These are phyloP conservation scores for Botrytis tulipae DNA, from an alignment of 2,329 filamentous ascomycete species.

Conservation along the genomic window DNA sequence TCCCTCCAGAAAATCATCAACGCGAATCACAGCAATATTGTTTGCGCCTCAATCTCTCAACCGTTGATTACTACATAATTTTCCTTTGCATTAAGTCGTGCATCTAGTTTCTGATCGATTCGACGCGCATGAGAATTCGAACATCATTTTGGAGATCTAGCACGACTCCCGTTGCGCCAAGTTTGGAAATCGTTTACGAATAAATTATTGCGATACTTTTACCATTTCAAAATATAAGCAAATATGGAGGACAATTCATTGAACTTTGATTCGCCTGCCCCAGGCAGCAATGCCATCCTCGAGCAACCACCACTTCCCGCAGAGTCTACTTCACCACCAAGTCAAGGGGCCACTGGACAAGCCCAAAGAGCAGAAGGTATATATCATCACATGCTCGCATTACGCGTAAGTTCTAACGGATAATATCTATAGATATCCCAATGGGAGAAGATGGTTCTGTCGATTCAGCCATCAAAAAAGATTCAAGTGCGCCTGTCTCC, in stretches of 20 bases:
- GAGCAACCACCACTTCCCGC: constrained; percentile 54
- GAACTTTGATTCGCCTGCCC: constrained; percentile 57
- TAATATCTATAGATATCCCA: constrained; percentile 54
- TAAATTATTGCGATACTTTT: constrained; percentile 36
- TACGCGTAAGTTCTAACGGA: constrained; percentile 15
- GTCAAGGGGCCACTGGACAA: constrained; percentile 37
- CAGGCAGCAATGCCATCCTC: constrained; percentile 54
- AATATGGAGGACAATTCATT: constrained; percentile 58
- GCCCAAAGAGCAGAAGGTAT: constrained; percentile 48
- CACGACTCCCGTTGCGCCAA: constrained; percentile 24
- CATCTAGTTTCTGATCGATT: background rate
- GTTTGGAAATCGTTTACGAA: constrained; percentile 14
- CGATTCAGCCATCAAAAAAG: constrained; percentile 55
- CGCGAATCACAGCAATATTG: constrained; percentile 17
- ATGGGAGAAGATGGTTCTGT: constrained; percentile 53
- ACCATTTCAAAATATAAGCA: constrained; percentile 27
- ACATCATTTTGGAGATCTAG: constrained; percentile 23
- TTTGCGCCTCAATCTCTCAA: constrained; percentile 21
- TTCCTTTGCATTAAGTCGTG: background rate
- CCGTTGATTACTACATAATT: constrained; percentile 7
- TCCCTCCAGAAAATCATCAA: constrained; percentile 20
- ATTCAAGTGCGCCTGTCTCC: constrained; percentile 54
- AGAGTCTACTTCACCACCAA: constrained; percentile 39
- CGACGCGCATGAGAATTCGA: constrained; percentile 23
- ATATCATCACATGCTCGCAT: constrained; percentile 22